Base-by-base conservation (phyloP, 768 basidiomycete genomes). In the Dacryopinax spathularia region DNA sequence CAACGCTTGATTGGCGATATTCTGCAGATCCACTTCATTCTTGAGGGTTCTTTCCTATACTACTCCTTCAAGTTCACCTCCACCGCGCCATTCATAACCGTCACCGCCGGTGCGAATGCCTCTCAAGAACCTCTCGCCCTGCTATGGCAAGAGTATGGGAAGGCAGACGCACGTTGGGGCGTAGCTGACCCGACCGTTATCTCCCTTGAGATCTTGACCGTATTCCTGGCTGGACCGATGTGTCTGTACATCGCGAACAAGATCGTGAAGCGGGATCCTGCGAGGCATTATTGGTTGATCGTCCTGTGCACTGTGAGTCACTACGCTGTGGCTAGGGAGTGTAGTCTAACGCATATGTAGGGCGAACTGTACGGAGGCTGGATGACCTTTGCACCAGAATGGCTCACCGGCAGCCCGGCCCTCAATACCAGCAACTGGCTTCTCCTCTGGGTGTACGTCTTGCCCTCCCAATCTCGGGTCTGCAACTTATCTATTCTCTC, bases 371-470 rank as follows among this genome's bases (percentile, higher is more conserved):
- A 90, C 64, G 88, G 89, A 68, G 85, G 85, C 33, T 90, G 84
- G 84, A 90, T 91, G 89, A 91, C 89, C 1, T 91, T 91, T 74
- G 85, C 84, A 69, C 89, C 89, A 0, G 89, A 91, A 74, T 91
- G 88, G 88, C 75, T 91, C 59, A 84, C 81, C 0, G 88, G 87
- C 20, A 87, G 82, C 69, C 82, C 84, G 0, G 87, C 80, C 71
- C 74, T 91, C 62, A 79, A 87, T 69, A 88, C 82, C 0, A 86
- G 85, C 7, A 88, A 89, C 68, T 75, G 77, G 29, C 73, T 90
- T 35, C 81, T 84, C 70, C 78, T 89, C 61, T 91, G 88, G 88
- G 84, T 90, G 10, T 89, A 91, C 74, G 86, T 79, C 5, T n/a
- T n/a, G 9, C n/a, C 22, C 18, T 16, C 65, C 63, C 7, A 48